Evolutionary conservation across 257 asterid genomes (phyloP), one percentile per base, ranked within the genome.

Genomic region (Orobanche coerulescens): DNA sequence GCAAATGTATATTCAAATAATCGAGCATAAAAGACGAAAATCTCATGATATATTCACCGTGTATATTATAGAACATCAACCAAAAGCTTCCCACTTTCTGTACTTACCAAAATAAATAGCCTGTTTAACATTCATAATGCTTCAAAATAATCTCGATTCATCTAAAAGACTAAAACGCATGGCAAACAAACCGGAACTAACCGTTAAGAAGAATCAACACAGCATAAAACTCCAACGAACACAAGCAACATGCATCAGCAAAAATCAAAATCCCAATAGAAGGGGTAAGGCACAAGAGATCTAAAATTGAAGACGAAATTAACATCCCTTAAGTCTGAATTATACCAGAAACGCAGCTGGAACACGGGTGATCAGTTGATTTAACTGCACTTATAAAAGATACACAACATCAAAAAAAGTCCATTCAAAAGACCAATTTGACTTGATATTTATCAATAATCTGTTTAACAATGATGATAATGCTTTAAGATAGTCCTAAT

Each of bases 121-220:
- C 26, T 46, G 25, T 18, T 46, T 18, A 46, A 19, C 6, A 43
- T 1, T 8, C n/a, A n/a, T 34, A 54, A 58, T 34, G 36, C 47
- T 24, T 28, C 10, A 14, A 44, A 23, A 15, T 25, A 51, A 12
- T 19, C 23, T 34, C 33, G 44, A 59, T 34, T 36, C 15, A 47
- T 46, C 58, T 44, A 49, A 71, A n/a, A n/a, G n/a, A n/a, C n/a
- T n/a, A n/a, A n/a, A 66, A 25, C 25, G 37, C 13, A 51, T 48
- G 58, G 8, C 26, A 34, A 57, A 48, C 3, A 26, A 39, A 14
- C 37, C 15, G 6, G 20, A 8, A 25, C 12, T 12, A 47, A 33
- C 28, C 48, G 13, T 40, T 15, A 49, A n/a, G 26, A 42, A 24
- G 54, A 19, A 48, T 42, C 16, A n/a, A n/a, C n/a, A n/a, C 33